Evolutionary conservation across 352 stramenopile genomes (phyloP), one percentile per base, ranked within the genome.

Genomic region (Phytophthora europaea): DNA sequence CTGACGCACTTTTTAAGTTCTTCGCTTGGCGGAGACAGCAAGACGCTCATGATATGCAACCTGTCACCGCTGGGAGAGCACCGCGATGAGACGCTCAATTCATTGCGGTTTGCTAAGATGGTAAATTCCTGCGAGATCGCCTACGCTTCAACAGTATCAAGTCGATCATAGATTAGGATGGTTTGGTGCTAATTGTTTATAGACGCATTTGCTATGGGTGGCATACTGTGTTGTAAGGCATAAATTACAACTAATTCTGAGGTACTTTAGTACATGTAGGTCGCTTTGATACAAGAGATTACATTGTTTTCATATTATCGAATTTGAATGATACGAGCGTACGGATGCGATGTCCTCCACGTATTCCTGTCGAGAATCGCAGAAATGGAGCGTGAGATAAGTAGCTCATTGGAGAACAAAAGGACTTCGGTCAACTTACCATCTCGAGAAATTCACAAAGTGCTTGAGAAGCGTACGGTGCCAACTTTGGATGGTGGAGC

Each of bases 41-140:
- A 96, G 72, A 95, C 91, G 22, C 81, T 97, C 40, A 97, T 98
- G 92, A 98, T 98, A 58, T 97, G 89, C 72, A 97, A 95, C 55
- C 70, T 98, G 36, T 97, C 90, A 36, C 92, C 92, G 9, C 70
- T 96, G 16, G 64, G 66, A 1, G 75, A 88, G 56, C 85, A 97
- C 48, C 86, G 89, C 12, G 85, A 96, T 56, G 91, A 97, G 65
- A 94, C 87, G 40, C 79, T 97, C 8, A 96, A 96, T 73, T 96
- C 90, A 2, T 74, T 97, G 22, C 85, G 91, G 3, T 97, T 97
- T 45, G 91, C 91, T 18, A 95, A 96, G 78, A 95, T 88, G 23
- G 91, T 96, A 33, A 95, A 96, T 73, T 91, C 88, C 48, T 97
- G 91, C 74, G 90, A 95, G 67, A 93, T 96, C 47, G 80, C 90